phyloP scores from a whole-genome alignment of 2,329 filamentous ascomycete genomes.

The Neofusicoccum kwambonambiense region DNA sequence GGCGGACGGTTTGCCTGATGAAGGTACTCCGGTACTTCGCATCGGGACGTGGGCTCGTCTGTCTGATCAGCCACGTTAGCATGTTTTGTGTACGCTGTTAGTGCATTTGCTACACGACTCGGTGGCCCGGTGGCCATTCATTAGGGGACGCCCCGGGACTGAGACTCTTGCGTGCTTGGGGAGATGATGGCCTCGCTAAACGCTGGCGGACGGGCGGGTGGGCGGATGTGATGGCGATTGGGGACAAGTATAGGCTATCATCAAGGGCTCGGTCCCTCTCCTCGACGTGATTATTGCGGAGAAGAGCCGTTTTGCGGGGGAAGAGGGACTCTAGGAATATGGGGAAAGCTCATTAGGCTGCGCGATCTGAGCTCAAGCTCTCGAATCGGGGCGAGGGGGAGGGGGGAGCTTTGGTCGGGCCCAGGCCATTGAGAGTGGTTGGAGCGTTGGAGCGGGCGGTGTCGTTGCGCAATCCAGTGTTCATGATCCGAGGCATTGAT shows the following conservation, averaged over 20 bases:
- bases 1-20: not conserved
- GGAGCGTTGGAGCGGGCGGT: not conserved
- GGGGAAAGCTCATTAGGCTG: constrained; percentile 5
- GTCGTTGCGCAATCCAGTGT: not conserved
- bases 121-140: not conserved
- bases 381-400: not conserved
- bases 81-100: not conserved
- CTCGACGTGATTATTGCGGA: not conserved
- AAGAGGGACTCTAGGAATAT: not conserved
- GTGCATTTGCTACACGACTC: not conserved
- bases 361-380: not conserved
- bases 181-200: not conserved
- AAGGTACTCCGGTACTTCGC: constrained; percentile 1
- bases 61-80: constrained; percentile 10
- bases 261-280: not conserved
- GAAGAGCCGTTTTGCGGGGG: constrained; percentile 11
- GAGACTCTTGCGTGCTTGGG: not conserved
- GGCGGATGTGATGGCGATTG: not conserved
- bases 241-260: not conserved
- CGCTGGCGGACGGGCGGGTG: not conserved
- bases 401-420: not conserved
- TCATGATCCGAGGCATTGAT: constrained; percentile 11
- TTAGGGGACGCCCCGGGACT: too few species aligned
- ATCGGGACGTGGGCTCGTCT: not conserved
- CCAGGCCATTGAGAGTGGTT: not conserved